A percentile compares a stretch with the other conserved stretches of the same genome.
These are phyloP conservation scores for Russula vinacea DNA, from an alignment of 768 basidiomycete species.

Conservation along the genomic window DNA sequence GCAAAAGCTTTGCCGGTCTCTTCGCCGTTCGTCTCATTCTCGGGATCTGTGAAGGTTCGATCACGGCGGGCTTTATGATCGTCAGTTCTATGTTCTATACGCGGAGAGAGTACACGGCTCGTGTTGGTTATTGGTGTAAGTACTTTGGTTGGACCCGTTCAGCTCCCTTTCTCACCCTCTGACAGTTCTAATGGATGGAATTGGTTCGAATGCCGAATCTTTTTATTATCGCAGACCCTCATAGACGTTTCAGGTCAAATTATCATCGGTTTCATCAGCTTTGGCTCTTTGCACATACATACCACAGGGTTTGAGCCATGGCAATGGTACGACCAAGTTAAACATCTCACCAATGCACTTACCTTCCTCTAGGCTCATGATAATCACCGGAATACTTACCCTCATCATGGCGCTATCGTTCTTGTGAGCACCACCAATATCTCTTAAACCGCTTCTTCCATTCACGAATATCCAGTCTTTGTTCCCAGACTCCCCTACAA, in stretches of 20 bases:
- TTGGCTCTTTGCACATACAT: constrained; percentile 60
- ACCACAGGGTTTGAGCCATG: constrained; percentile 59
- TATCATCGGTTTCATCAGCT: constrained; percentile 64
- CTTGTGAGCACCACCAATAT: constrained; percentile 43
- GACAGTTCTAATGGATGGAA: constrained; percentile 70
- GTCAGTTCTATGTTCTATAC: constrained; percentile 79
- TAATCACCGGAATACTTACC: constrained; percentile 62
- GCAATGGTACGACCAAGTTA: constrained; percentile 54
- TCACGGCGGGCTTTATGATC: constrained; percentile 75
- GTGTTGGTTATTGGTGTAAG: constrained; percentile 78
- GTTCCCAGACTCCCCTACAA: constrained; percentile 74
- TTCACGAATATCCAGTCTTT: constrained; percentile 44
- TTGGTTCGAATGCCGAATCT: constrained; percentile 41
- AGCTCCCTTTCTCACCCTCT: constrained; percentile 1
- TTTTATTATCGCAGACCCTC: neutral
- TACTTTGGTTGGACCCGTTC: constrained; percentile 11
- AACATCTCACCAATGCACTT: constrained; percentile 3
- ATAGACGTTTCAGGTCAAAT: constrained; percentile 52
- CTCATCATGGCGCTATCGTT: constrained; percentile 49
- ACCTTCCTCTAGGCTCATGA: constrained; percentile 53
- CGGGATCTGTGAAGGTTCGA: constrained; percentile 67
- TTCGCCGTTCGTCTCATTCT: constrained; percentile 61
- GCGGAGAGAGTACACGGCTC: constrained; percentile 60
- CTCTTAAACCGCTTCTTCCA: neutral
- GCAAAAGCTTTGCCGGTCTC: constrained; percentile 63